Base-by-base conservation (phyloP, 2,329 filamentous ascomycete species). In the Thelonectria olida region DNA sequence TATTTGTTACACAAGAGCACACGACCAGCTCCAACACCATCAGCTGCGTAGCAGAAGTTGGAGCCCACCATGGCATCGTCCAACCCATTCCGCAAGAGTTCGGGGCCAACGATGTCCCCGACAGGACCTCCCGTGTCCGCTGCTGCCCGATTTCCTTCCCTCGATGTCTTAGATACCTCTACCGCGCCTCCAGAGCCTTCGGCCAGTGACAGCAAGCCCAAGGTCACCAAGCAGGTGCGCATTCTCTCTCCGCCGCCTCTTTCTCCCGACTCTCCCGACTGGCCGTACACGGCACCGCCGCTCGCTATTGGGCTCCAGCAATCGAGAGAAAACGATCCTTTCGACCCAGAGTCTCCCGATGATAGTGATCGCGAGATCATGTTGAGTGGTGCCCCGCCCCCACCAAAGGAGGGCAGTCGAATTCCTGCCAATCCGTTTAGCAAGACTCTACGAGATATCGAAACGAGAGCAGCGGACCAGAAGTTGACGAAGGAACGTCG, bases 171-270 rank as follows among this genome's bases (percentile, higher is more conserved):
- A 61, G 70, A 72, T 63, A 66, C 72, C 55, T 61, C 73, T 64
- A 25, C 73, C 70, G 62, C 62, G 10, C 62, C 61, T 25, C 69
- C 69, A 20, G 73, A 73, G 22, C 70, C 73, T 42, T 73, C 78
- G 57, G 75, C 72, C 62, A 36, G 75, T 71, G 66, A 80, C 69
- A 67, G 61, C 50, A 83, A 76, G 65, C 73, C 75, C 39, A 91
- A 84, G 79, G 80, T 86, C 38, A 81, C 85, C 61, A 90, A 91
- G 77, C 90, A 86, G 70, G 89, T 92, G 62, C 86, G 89, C 70
- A 85, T 90, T 8, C 83, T 89, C 72, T 89, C 87, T 41, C 88
- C 88, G 52, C 87, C 86, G 60, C 86, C 87, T 3, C 82, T 84
- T n/a, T 84, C 84, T 12, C 84, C 85, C 66, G 84, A 86, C 66